phyloP scores from a whole-genome alignment of 2,329 filamentous ascomycete genomes.

The Venturia oleaginea region DNA sequence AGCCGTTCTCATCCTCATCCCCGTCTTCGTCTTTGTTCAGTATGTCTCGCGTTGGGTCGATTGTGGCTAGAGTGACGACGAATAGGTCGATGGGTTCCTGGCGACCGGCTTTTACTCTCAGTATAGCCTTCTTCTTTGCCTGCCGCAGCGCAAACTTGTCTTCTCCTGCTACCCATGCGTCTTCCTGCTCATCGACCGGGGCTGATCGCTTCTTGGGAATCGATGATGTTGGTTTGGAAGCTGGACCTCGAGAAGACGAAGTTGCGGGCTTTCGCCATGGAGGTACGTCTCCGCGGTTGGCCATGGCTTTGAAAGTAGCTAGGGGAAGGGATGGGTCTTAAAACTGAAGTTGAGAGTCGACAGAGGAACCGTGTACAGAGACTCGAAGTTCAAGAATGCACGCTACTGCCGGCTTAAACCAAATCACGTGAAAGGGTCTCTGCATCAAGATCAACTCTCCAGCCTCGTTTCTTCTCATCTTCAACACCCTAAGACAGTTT shows the following conservation, averaged over 20 bases:
- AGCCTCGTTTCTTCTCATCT: neutral
- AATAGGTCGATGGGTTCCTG: constrained; percentile 91
- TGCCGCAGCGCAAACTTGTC: constrained; percentile 94
- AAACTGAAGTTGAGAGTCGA: neutral
- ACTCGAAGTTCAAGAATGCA: neutral
- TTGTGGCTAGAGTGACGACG: constrained; percentile 78
- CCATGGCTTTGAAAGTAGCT: neutral
- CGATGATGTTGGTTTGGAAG: neutral
- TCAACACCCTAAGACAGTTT: too few relatives aligned
- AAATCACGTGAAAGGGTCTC: neutral
- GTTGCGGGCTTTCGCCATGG: constrained; percentile 6
- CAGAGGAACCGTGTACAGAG: neutral
- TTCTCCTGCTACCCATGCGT: constrained; percentile 79
- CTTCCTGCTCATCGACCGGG: constrained; percentile 38
- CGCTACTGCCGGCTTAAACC: neutral
- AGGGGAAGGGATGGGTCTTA: too few relatives aligned
- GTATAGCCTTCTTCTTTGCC: constrained; percentile 95
- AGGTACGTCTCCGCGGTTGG: constrained; percentile 2
- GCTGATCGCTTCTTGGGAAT: constrained; percentile 14
- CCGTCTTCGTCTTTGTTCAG: constrained; percentile 42
- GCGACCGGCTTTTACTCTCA: constrained; percentile 82
- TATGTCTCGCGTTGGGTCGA: constrained; percentile 71
- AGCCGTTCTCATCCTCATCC: constrained; percentile 72
- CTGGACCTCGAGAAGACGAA: neutral
- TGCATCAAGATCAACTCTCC: neutral